These are phyloP conservation scores for Ramalina intermedia DNA, from an alignment of 495 filamentous ascomycete species.

Conservation along the genomic window DNA sequence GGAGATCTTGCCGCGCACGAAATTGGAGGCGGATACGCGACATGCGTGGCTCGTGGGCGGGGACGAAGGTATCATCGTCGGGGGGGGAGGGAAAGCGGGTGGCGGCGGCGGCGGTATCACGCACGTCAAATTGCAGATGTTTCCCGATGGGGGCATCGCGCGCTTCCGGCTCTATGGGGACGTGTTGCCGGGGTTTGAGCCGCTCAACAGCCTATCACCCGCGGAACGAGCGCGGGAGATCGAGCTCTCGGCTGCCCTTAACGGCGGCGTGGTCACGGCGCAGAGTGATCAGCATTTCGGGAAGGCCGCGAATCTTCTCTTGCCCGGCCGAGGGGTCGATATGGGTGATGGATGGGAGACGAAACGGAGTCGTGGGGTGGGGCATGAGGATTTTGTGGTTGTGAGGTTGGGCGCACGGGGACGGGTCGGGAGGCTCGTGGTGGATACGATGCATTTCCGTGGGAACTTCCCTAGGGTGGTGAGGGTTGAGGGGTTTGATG, in stretches of 20 bases:
- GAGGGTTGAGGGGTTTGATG: conserved; percentile 45
- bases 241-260: conserved; percentile 69
- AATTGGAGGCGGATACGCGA: conserved; percentile 61
- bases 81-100: conserved; percentile 18
- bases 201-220: conserved; percentile 18
- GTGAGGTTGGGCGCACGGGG: conserved; percentile 61
- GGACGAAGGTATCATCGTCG: no score
- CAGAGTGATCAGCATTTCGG: conserved; percentile 83
- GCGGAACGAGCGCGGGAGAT: conserved; percentile 45
- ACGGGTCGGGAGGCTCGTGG: conserved; percentile 52
- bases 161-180: conserved; percentile 65
- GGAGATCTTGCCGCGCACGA: conserved; percentile 53
- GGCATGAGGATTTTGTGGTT: conserved; percentile 78
- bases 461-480: conserved; percentile 80
- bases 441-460: conserved; percentile 82
- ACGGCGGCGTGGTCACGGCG: conserved; percentile 73
- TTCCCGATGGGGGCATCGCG: conserved; percentile 88
- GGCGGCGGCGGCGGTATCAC: conserved; percentile 51
- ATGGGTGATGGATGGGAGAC: conserved; percentile 98
- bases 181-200: conserved; percentile 56
- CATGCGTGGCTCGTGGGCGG: conserved; percentile 59
- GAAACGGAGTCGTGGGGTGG: conserved; percentile 55
- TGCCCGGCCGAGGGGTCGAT: conserved; percentile 75
- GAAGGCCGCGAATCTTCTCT: conserved; percentile 63
- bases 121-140: conserved; percentile 79